Conservation (phyloP, 176 grass and related monocot species). For the Otatea glauca region DNA sequence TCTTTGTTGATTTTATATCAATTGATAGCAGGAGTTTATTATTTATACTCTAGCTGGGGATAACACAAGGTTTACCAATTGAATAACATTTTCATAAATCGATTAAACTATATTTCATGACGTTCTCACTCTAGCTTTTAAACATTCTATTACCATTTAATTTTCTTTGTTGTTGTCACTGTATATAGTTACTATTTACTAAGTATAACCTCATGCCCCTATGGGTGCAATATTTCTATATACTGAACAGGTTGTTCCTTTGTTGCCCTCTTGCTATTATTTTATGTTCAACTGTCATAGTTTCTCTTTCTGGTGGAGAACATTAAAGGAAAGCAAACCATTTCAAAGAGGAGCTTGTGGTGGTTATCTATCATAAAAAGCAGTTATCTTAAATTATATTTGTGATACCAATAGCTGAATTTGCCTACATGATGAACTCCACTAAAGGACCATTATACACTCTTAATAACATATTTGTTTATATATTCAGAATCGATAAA, state of each 20-base stretch:
- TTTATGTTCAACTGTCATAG: neutral
- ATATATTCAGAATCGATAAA: neutral
- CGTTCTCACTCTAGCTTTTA: neutral
- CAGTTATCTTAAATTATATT: no score
- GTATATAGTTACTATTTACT: neutral
- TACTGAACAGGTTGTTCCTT: neutral
- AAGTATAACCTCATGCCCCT: neutral
- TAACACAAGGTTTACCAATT: neutral
- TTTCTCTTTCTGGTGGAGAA: no score
- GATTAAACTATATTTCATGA: neutral
- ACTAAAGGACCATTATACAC: no score
- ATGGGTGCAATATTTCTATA: neutral
- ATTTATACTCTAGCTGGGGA: neutral
- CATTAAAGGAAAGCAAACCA: no score
- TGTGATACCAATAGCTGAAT: no score
- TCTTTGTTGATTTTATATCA: neutral
- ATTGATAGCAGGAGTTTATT: slow-evolving; percentile 13
- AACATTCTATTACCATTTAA: neutral
- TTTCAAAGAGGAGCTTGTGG: no score
- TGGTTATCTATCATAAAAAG: no score
- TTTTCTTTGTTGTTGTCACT: neutral
- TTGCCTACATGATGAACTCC: no score
- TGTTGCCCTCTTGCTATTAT: neutral
- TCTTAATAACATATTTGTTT: no score
- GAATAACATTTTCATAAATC: neutral